A percentile compares a stretch with the other conserved stretches of the same genome.
Evolutionary conservation across 345 rosid genomes (phyloP).

Genomic region (Corchorus olitorius): DNA sequence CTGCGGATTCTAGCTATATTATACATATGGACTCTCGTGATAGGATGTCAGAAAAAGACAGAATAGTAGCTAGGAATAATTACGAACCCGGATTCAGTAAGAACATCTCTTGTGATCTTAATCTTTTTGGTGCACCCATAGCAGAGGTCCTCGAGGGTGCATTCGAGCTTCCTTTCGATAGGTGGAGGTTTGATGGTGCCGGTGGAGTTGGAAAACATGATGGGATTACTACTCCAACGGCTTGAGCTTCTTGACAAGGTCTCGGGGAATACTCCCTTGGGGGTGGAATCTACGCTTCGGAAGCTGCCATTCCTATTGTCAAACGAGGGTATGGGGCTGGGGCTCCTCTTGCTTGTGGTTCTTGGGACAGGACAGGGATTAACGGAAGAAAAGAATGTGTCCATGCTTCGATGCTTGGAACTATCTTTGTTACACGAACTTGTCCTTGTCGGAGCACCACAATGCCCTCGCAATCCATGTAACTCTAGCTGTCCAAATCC

Average conservation of each 20-base stretch:
- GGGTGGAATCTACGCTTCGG: slow-evolving; percentile 29
- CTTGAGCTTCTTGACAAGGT: slow-evolving; percentile 43
- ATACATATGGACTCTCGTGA: no score
- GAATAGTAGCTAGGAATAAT: background rate
- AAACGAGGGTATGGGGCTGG: slow-evolving; percentile 19
- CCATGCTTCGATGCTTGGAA: slow-evolving; percentile 27
- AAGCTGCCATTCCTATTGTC: slow-evolving; percentile 38
- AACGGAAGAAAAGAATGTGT: slow-evolving; percentile 25
- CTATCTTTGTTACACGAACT: slow-evolving; percentile 6
- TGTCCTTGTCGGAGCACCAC: slow-evolving; percentile 5
- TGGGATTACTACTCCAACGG: slow-evolving; percentile 44
- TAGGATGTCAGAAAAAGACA: no score
- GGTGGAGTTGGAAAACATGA: slow-evolving; percentile 72
- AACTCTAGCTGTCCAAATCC: slow-evolving; percentile 38
- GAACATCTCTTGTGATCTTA: slow-evolving; percentile 72
- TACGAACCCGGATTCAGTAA: slow-evolving; percentile 62
- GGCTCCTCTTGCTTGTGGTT: slow-evolving; percentile 40
- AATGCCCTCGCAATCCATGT: slow-evolving; percentile 20
- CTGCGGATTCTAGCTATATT: no score
- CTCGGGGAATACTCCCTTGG: slow-evolving; percentile 3
- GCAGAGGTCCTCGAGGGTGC: slow-evolving; percentile 89
- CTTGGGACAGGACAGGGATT: slow-evolving; percentile 36
- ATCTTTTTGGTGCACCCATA: slow-evolving; percentile 77
- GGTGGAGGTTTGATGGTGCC: slow-evolving; percentile 65
- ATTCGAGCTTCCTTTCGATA: slow-evolving; percentile 56